A percentile compares a stretch with the other conserved stretches of the same genome.
Conservation (phyloP, 345 rosid species). For the Physaria fendleri region DNA sequence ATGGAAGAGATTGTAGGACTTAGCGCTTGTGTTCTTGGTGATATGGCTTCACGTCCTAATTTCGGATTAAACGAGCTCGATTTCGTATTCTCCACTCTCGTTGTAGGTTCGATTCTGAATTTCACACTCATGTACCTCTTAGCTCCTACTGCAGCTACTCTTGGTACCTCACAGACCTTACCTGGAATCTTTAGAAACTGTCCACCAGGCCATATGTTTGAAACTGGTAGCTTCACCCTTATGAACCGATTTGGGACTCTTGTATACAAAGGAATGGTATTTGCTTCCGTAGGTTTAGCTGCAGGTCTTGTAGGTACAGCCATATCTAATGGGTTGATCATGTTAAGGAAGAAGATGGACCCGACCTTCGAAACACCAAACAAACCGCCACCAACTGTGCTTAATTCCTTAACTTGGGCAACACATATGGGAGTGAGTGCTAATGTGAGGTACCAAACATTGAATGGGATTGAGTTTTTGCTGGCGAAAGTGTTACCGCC, state of each 20-base stretch:
- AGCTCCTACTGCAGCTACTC: conserved; percentile 58
- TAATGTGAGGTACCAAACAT: conserved; percentile 83
- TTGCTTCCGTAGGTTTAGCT: conserved; percentile 83
- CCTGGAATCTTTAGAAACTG: conserved; percentile 74
- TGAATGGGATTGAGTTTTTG: conserved; percentile 78
- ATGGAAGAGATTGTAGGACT: conserved; percentile 98
- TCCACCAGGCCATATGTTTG: conserved; percentile 90
- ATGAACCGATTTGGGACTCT: conserved; percentile 64
- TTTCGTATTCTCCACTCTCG: conserved; percentile 83
- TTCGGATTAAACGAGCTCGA: conserved; percentile 94
- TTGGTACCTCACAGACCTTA: conserved; percentile 34
- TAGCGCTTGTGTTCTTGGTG: conserved; percentile 78
- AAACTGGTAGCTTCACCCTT: conserved; percentile 54
- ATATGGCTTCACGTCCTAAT: conserved; percentile 96
- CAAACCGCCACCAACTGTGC: conserved; percentile 78
- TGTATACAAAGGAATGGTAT: conserved; percentile 72
- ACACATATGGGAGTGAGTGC: conserved; percentile 89
- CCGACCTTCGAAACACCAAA: conserved; percentile 83
- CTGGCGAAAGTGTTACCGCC: conserved; percentile 57
- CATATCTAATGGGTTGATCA: conserved; percentile 70
- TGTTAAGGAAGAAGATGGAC: conserved; percentile 93
- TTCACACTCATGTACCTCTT: conserved; percentile 88
- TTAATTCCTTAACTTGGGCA: conserved; percentile 89
- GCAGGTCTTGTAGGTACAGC: conserved; percentile 93
- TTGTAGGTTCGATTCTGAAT: conserved; percentile 83